A percentile compares a stretch with the other conserved stretches of the same genome.
These are phyloP conservation scores for Fusarium hostae DNA, from an alignment of 2,329 filamentous ascomycete genomes.

Conservation along the genomic window DNA sequence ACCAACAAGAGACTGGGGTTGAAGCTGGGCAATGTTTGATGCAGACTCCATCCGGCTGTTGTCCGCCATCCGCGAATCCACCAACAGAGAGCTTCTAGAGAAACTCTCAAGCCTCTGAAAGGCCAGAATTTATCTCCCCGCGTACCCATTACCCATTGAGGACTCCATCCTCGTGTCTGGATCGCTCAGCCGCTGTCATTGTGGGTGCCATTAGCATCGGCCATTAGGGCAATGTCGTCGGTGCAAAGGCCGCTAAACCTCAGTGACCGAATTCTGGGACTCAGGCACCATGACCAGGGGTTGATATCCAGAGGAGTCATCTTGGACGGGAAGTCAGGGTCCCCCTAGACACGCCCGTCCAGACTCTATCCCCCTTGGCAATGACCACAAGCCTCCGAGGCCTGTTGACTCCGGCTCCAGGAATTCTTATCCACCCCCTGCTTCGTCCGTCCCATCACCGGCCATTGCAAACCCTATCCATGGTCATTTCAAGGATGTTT, in stretches of 20 bases:
- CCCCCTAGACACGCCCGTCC: conserved; percentile 31
- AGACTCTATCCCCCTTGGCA: conserved; percentile 23
- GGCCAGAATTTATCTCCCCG: conserved; percentile 38
- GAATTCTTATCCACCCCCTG: conserved; percentile 41
- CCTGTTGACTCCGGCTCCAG: conserved; percentile 40
- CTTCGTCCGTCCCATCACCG: conserved; percentile 29
- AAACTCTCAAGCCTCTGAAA: conserved; percentile 29
- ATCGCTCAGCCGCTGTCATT: conserved; percentile 46
- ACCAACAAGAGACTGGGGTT: conserved; percentile 25
- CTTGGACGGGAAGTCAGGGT: conserved; percentile 34
- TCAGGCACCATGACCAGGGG: conserved; percentile 34
- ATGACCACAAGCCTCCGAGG: conserved; percentile 18
- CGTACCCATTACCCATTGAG: conserved; percentile 22
- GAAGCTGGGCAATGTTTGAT: conserved; percentile 33
- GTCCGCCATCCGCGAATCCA: conserved; percentile 42
- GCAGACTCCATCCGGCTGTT: conserved; percentile 38
- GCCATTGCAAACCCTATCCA: conserved; percentile 38
- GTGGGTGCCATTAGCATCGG: conserved; percentile 35
- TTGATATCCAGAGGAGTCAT: background rate
- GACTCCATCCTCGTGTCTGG: conserved; percentile 39
- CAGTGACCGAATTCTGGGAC: conserved; percentile 47
- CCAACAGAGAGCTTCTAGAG: conserved; percentile 17
- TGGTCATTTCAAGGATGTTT: conserved; percentile 32
- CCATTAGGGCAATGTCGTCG: conserved; percentile 44
- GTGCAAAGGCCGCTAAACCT: conserved; percentile 47